Evolutionary conservation across 2,329 filamentous ascomycete genomes (phyloP).

Genomic region (Tolypocladium tropicale): DNA sequence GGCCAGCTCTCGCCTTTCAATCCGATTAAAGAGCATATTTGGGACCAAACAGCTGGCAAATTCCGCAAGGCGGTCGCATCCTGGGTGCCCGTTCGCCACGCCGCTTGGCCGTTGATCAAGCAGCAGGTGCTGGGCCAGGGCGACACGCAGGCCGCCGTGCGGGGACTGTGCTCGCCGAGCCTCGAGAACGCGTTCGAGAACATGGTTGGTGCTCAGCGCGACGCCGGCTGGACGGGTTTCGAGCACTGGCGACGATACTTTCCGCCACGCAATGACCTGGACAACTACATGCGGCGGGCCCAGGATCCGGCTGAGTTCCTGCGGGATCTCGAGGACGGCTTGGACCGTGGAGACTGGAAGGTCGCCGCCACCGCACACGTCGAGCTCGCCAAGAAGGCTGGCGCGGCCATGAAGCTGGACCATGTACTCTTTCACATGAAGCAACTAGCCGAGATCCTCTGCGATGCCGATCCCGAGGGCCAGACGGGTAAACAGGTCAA

Average conservation of each 20-base stretch:
- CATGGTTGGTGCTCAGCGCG: neutral
- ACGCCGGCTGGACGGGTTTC: neutral
- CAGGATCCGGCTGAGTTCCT: neutral
- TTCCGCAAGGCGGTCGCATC: neutral
- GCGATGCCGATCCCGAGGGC: neutral
- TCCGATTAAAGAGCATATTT: neutral
- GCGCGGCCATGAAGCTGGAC: neutral
- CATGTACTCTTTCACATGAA: neutral
- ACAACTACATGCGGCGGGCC: neutral
- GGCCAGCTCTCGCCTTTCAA: neutral
- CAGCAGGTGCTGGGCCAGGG: neutral
- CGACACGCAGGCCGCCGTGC: neutral
- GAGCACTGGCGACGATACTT: neutral
- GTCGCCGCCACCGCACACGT: neutral
- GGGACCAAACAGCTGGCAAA: neutral
- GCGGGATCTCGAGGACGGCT: neutral
- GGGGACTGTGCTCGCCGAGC: neutral
- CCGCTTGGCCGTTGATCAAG: neutral
- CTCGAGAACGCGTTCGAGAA: neutral
- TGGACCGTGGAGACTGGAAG: neutral
- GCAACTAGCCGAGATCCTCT: neutral
- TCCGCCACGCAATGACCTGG: neutral
- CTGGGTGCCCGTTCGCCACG: neutral
- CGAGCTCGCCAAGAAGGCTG: neutral
- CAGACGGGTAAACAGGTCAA: neutral